Base-by-base conservation (phyloP, 2,329 filamentous ascomycete genomes). In the Neurospora sp. region DNA sequence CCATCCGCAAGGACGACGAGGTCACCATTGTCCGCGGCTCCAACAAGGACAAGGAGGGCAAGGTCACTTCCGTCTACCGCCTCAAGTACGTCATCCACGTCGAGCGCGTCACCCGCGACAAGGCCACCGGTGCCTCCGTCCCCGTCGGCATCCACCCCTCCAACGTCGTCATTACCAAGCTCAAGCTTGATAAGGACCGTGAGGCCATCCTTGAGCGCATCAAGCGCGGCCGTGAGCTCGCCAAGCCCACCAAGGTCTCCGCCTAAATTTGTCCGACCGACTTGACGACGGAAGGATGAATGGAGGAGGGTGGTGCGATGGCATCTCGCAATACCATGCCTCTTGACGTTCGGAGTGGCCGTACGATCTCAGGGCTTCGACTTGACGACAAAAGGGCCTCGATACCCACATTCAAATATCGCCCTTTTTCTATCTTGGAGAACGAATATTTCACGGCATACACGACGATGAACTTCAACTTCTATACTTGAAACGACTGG, bases 1-100 rank as follows among this genome's bases (percentile, higher is more conserved):
- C 95, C 82, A 89, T 98, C 87, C 93, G 95, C 87, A 97, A 97
- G 87, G 95, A 97, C 82, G 92, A 97, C 85, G 93, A 97, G 86
- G 93, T 98, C 82, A 87, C 87, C 81, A 91, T 99, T 80, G 91
- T 95, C 82, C 94, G 67, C 78, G 96, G 96, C 80, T 86, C 87
- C 85, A 92, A 97, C 89, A 98, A 98, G 89, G 96, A 95, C 82
- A 93, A 93, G 80, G 95, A 98, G 88, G 96, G 96, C 87, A 98
- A 98, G 89, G 88, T 99, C 85, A 94, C 91, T 79, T 93, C 92
- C 80, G 95, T 98, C 83, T 99, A 97, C 91, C 93, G 93, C 84
- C 91, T 97, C 81, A 98, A 98, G 86, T 99, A 96, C 86, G 88
- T 93, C 81, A 91, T 99, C 82, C 95, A 98, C 90, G 84, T 99